phyloP scores from a whole-genome alignment of 176 grass and related monocot genomes.

The Juncus effusus region DNA sequence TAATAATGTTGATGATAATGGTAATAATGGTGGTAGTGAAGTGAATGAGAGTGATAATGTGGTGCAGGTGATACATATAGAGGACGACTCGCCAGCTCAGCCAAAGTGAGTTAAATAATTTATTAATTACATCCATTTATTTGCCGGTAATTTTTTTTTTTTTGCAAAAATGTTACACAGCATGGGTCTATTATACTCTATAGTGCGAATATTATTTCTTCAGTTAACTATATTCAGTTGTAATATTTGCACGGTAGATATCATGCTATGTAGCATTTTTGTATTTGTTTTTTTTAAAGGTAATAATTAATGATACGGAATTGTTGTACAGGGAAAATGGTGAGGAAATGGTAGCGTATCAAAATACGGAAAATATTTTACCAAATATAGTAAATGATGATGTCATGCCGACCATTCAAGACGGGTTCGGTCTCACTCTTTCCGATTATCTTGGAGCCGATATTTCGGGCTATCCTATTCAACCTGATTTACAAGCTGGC shows the following conservation, averaged over 20 bases:
- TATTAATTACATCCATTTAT: neutral
- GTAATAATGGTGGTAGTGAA: conserved; percentile 27
- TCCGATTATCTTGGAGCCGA: conserved; percentile 83
- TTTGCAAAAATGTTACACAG: neutral
- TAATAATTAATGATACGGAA: too few species aligned
- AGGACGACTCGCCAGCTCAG: conserved; percentile 68
- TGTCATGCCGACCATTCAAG: conserved; percentile 63
- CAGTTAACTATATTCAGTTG: neutral
- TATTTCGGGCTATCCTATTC: conserved; percentile 66
- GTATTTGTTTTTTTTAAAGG: too few species aligned
- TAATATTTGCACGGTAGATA: neutral
- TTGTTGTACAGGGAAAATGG: conserved; percentile 15
- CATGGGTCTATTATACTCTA: neutral
- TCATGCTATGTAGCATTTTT: too few species aligned
- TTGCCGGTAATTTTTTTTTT: neutral
- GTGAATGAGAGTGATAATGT: conserved; percentile 43
- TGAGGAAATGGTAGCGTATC: conserved; percentile 37
- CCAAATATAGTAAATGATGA: conserved; percentile 40
- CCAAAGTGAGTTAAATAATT: conserved; percentile 53
- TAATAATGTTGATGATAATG: conserved; percentile 23
- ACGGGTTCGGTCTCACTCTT: conserved; percentile 65
- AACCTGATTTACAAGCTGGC: conserved; percentile 56
- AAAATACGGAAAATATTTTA: conserved; percentile 59
- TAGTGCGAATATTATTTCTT: neutral
- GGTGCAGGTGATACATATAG: conserved; percentile 77